Evolutionary conservation across 371 early-diverging fungal species (phyloP).

Genomic region (Mortierella sp.): DNA sequence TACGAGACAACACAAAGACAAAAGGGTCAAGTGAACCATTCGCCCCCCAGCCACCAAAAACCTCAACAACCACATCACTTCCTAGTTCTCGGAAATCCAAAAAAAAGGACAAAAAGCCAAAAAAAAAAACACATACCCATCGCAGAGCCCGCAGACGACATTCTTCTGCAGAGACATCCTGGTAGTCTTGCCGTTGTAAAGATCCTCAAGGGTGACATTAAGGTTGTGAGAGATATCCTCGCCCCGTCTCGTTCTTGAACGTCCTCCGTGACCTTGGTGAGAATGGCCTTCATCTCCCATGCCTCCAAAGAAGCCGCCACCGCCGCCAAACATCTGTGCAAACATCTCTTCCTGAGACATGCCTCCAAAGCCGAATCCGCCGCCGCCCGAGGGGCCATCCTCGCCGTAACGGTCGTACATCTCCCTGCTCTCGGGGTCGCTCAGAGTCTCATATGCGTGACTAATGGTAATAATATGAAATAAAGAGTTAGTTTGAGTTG

Average conservation of each 20-base stretch:
- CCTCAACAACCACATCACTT: neutral
- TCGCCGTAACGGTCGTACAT: slow-evolving; percentile 93
- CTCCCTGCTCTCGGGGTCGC: slow-evolving; percentile 88
- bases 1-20: neutral
- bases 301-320: slow-evolving; percentile 63
- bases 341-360: slow-evolving; percentile 88
- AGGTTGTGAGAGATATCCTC: slow-evolving; percentile 84
- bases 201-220: slow-evolving; percentile 87
- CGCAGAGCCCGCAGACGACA: slow-evolving; percentile 80
- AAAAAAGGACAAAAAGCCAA: neutral
- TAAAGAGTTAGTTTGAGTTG: neutral
- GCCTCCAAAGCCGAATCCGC: slow-evolving; percentile 60
- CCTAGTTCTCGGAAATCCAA: too few relatives aligned
- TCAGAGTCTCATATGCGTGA: slow-evolving; percentile 96
- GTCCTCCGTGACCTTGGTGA: slow-evolving; percentile 52
- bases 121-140: slow-evolving; percentile 50
- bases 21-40: neutral
- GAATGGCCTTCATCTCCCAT: slow-evolving; percentile 63
- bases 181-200: slow-evolving; percentile 90
- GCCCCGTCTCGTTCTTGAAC: slow-evolving; percentile 83
- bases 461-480: slow-evolving; percentile 21
- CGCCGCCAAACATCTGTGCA: slow-evolving; percentile 88
- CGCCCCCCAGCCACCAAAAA: neutral
- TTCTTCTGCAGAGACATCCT: slow-evolving; percentile 87
- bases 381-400: slow-evolving; percentile 77